Evolutionary conservation across 305 asterid genomes (phyloP).

Genomic region (Plantago coronopus): DNA sequence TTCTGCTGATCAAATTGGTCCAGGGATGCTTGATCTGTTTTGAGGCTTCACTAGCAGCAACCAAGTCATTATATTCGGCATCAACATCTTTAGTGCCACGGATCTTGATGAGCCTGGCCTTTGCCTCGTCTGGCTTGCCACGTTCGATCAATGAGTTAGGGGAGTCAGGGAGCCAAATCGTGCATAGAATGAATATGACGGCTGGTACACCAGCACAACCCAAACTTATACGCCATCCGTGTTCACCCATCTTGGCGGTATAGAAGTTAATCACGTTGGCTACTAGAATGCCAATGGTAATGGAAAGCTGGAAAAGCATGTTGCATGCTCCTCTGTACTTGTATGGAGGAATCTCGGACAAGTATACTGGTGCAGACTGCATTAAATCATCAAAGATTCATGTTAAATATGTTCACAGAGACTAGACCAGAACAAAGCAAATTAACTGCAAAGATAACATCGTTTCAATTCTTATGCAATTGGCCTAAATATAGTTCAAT

Average conservation of each 20-base stretch:
- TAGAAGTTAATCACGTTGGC: conserved; percentile 29
- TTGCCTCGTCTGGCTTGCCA: conserved; percentile 24
- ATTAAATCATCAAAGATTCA: not conserved
- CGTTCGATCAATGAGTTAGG: conserved; percentile 38
- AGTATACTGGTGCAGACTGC: conserved; percentile 34
- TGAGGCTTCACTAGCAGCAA: conserved; percentile 26
- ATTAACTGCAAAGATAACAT: no score
- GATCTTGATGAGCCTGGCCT: conserved; percentile 1
- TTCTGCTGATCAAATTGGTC: conserved; percentile 1
- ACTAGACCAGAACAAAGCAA: not conserved
- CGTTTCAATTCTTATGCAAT: no score
- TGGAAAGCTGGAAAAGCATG: conserved; percentile 32
- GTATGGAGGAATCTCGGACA: conserved; percentile 43
- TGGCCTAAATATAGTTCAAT: no score
- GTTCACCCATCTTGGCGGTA: not conserved
- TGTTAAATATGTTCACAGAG: not conserved
- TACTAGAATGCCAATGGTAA: conserved; percentile 31
- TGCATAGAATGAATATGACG: conserved; percentile 7
- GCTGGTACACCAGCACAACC: conserved; percentile 37
- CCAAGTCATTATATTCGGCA: conserved; percentile 24
- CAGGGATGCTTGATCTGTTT: conserved; percentile 25
- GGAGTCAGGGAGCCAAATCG: conserved; percentile 25
- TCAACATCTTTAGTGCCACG: conserved; percentile 27
- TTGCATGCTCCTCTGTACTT: conserved; percentile 34
- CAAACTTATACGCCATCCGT: conserved; percentile 36